Evolutionary conservation across 306 rosid species (phyloP), one percentile per base, ranked within the genome.

Genomic region (Medicago truncatula): DNA sequence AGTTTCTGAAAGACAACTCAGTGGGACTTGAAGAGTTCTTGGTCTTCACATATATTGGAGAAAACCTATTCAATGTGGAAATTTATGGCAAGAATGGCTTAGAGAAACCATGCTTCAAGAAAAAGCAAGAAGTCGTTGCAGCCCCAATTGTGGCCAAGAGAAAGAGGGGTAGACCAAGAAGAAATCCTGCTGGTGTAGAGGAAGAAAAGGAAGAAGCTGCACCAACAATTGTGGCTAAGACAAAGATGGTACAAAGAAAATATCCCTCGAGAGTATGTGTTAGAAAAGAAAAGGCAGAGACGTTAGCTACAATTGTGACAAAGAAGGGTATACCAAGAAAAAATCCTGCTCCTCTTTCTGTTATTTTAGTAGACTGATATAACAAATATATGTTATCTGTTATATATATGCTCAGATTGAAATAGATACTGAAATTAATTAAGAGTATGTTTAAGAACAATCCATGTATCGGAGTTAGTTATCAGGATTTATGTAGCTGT

Each of bases 1-100:
- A 69, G 2, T 81, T 81, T 61, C 21, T 81, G 44, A 75, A 1
- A 25, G 72, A 75, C 14, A 68, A 75, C 61, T 58, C n/a, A 1
- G 67, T 75, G 9, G 2, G 2, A 43, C 9, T 4, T 17, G 18
- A 68, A 20, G 80, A 81, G 31, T 52, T 75, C 21, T 40, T 81
- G 73, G 25, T 50, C 6, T 81, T 81, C 6, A 81, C 76, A 28
- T 69, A 81, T 69, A 16, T 49, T 10, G 67, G 53, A n/a, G 66
- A 44, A 2, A 75, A 67, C 43, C 4, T 10, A 8, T 81, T 75
- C 73, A 3, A 34, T 8, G 80, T 81, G 43, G 49, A 75, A 14
- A 50, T 81, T 17, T 80, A 75, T 69, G 7, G 77, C 14, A 28
- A 2, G 34, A 61, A 61, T 69, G 84, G 80, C 50, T 49, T 41